These are phyloP conservation scores for Hanseniaspora nectarophila DNA, from an alignment of 805 yeast genomes.

Conservation along the genomic window DNA sequence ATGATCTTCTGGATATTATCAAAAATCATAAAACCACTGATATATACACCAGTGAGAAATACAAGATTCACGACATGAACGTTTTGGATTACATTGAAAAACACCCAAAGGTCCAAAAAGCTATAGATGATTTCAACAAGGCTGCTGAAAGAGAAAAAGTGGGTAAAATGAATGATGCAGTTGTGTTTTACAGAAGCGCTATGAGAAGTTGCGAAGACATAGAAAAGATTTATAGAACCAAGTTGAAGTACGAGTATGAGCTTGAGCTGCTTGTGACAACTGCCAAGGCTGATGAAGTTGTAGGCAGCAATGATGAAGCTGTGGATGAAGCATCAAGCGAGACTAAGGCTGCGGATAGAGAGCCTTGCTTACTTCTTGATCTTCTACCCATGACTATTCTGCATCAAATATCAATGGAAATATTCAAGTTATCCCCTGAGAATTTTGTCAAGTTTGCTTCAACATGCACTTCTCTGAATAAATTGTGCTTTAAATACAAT, in stretches of 20 bases:
- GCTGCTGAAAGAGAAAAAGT: slow-evolving; percentile 61
- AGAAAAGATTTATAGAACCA: slow-evolving; percentile 54
- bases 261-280: slow-evolving; percentile 21
- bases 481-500: slow-evolving; percentile 40
- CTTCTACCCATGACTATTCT: slow-evolving; percentile 50
- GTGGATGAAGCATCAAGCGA: background rate
- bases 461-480: slow-evolving; percentile 47
- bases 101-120: slow-evolving; percentile 23
- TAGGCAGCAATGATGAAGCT: slow-evolving; percentile 15
- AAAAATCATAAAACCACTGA: background rate
- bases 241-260: slow-evolving; percentile 35
- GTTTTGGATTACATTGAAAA: background rate
- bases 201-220: slow-evolving; percentile 44
- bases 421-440: slow-evolving; percentile 41
- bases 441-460: slow-evolving; percentile 54
- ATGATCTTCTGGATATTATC: background rate
- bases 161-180: slow-evolving; percentile 77
- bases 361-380: slow-evolving; percentile 34
- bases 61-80: background rate
- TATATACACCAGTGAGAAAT: background rate
- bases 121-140: slow-evolving; percentile 52
- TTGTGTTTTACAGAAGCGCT: slow-evolving; percentile 59
- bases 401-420: slow-evolving; percentile 36
- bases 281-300: no score
- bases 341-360: slow-evolving; percentile 15